phyloP scores from a whole-genome alignment of 2,329 filamentous ascomycete genomes.

The Cytospora leucostoma region DNA sequence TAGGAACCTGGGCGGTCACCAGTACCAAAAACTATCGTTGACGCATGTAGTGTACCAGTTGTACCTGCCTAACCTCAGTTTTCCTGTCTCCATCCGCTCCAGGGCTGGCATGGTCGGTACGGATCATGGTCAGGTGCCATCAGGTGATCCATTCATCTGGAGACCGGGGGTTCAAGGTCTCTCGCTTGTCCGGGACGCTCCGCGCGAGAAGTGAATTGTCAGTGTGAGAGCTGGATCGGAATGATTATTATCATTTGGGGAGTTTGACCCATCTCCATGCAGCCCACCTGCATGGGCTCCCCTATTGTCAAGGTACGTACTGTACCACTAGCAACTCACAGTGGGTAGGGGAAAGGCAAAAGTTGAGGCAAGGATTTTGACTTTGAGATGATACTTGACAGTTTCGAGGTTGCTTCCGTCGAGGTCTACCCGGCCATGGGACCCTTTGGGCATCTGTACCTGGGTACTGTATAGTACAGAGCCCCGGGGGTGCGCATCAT shows the following conservation, averaged over 20 bases:
- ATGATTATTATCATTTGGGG: constrained; percentile 29
- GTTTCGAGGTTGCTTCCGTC: constrained; percentile 19
- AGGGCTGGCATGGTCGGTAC: constrained; percentile 1
- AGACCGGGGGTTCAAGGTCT: constrained; percentile 15
- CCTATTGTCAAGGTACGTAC: background rate
- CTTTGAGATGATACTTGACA: constrained; percentile 20
- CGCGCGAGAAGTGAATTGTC: constrained; percentile 13
- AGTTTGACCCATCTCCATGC: constrained; percentile 15
- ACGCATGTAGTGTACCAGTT: background rate
- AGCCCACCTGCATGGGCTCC: constrained; percentile 19
- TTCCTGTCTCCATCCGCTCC: background rate
- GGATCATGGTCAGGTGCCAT: background rate
- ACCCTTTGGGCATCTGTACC: background rate
- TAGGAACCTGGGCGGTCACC: background rate
- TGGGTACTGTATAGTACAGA: constrained; percentile 2
- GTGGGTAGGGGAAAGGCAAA: constrained; percentile 18
- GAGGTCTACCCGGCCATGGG: no score
- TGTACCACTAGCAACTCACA: constrained; percentile 17
- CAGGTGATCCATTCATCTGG: constrained; percentile 24
- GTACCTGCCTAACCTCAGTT: background rate
- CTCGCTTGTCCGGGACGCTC: constrained; percentile 27
- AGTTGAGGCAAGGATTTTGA: constrained; percentile 21
- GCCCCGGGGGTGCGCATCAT: background rate
- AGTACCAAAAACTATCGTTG: background rate
- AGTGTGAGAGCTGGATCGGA: constrained; percentile 25